Base-by-base conservation (phyloP, 805 yeast species). In the Saturnispora hagleri region DNA sequence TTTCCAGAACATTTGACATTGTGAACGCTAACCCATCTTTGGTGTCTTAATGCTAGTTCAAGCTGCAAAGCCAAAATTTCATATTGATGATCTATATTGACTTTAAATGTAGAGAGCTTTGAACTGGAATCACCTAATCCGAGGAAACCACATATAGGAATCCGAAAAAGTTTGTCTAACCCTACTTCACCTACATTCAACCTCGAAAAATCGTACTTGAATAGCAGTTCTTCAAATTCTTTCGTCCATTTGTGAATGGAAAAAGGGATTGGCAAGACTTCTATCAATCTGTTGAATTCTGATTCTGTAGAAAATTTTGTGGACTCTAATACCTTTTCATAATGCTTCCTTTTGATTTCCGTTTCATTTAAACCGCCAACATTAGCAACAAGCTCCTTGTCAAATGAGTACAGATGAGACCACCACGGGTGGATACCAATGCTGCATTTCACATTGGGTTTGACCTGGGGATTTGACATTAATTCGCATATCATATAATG, bases 341-440 rank as follows among this genome's bases (percentile, higher is more conserved):
- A 90, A 64, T 90, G 97, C 10, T 40, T 38, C n/a, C 34, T 44
- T 38, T n/a, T 22, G 5, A 17, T 5, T n/a, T 26, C 45, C 15
- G 22, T 1, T 22, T 44, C 36, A 27, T 26, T 28, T 7, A 31
- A 12, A 34, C 48, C 15, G 1, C 53, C 58, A 3, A 55, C 18
- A 17, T 41, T 42, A 18, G 15, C 35, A 5, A 34, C 7, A 8
- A 53, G 18, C 7, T 51, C 46, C 17, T 58, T 53, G 1, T 58
- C 63, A n/a, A 66, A 59, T 2, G 76, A 69, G 55, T 80, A 84
- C 18, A 83, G 56, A 63, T 90, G 96, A 3, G 81, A 68, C 60
- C 79, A 90, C 98, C 98, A 91, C 0, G 99, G 99, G 66, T 91
- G 99, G 1, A 89, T 70, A 0, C 98, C 96, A 60, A 79, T 77